Conservation (phyloP, 2,329 filamentous ascomycete species). For the Cladosporium sp. region DNA sequence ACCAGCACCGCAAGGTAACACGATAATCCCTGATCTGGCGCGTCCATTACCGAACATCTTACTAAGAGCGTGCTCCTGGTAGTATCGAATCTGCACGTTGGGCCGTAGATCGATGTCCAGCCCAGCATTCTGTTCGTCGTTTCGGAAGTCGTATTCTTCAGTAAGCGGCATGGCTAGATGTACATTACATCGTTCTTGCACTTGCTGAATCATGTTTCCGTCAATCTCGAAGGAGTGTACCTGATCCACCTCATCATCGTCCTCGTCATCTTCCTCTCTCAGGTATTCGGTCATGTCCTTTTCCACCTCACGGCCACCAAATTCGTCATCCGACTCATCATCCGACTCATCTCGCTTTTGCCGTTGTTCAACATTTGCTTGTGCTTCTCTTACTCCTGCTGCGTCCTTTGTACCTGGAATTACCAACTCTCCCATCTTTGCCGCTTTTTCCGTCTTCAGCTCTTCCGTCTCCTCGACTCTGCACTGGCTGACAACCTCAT, state of each 20-base stretch:
- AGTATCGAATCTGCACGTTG: conserved; percentile 82
- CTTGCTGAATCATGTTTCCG: conserved; percentile 73
- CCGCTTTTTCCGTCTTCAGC: conserved; percentile 74
- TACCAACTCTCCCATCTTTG: conserved; percentile 79
- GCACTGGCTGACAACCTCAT: conserved; percentile 73
- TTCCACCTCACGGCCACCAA: conserved; percentile 43
- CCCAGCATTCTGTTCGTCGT: conserved; percentile 82
- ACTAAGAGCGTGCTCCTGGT: conserved; percentile 94
- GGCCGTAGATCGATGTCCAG: conserved; percentile 91
- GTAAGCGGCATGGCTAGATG: conserved; percentile 81
- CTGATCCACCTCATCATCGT: conserved; percentile 80
- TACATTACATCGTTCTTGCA: conserved; percentile 78
- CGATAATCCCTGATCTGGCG: conserved; percentile 95
- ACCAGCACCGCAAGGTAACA: conserved; percentile 90
- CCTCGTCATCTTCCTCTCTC: conserved; percentile 75
- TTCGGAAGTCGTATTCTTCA: conserved; percentile 95
- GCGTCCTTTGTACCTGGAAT: conserved; percentile 95
- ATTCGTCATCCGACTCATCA: conserved; percentile 51
- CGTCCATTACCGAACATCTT: conserved; percentile 99
- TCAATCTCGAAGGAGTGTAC: conserved; percentile 92
- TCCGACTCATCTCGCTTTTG: conserved; percentile 40
- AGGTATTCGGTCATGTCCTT: conserved; percentile 64
- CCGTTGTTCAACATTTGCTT: conserved; percentile 36
- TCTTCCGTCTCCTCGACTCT: conserved; percentile 68
- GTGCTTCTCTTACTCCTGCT: conserved; percentile 75